Evolutionary conservation across 805 yeast genomes (phyloP).

Genomic region (Yamadazyma laniorum): DNA sequence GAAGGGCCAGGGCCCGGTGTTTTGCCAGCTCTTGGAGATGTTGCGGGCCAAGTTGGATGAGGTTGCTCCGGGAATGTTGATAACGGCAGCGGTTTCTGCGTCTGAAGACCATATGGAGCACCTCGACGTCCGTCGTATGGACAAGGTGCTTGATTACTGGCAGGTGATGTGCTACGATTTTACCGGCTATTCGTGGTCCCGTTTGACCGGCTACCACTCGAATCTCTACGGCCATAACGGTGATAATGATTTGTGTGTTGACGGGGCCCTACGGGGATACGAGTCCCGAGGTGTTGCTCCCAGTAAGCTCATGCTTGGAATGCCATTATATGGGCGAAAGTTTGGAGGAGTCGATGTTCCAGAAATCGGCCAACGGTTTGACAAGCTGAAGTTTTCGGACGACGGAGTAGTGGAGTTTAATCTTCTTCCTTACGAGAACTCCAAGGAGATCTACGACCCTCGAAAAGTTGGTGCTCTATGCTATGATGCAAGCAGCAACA

Average conservation of each 20-base stretch:
- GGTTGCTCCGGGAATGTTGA: constrained; percentile 31
- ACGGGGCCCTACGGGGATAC: constrained; percentile 48
- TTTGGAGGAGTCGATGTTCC: constrained; percentile 24
- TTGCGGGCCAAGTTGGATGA: constrained; percentile 40
- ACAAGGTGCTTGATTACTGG: constrained; percentile 61
- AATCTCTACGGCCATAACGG: constrained; percentile 51
- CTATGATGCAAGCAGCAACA: constrained; percentile 32
- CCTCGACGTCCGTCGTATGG: constrained; percentile 54
- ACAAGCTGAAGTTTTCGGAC: constrained; percentile 36
- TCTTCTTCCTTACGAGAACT: constrained; percentile 40
- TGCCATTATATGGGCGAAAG: constrained; percentile 77
- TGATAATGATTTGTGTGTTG: constrained; percentile 44
- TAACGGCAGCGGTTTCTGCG: constrained; percentile 80
- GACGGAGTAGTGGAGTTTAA: constrained; percentile 53
- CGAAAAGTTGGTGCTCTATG: constrained; percentile 51
- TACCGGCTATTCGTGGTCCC: constrained; percentile 70
- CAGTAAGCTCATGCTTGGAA: constrained; percentile 67
- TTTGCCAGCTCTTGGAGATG: constrained; percentile 41
- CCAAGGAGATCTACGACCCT: constrained; percentile 46
- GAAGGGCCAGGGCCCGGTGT: constrained; percentile 42
- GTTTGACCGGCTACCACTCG: constrained; percentile 61
- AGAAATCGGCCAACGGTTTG: constrained; percentile 45
- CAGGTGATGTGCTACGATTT: constrained; percentile 93
- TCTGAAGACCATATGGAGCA: constrained; percentile 43
- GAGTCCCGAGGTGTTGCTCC: constrained; percentile 41